phyloP scores from a whole-genome alignment of 352 stramenopile species.

The Nothophytophthora sp. region DNA sequence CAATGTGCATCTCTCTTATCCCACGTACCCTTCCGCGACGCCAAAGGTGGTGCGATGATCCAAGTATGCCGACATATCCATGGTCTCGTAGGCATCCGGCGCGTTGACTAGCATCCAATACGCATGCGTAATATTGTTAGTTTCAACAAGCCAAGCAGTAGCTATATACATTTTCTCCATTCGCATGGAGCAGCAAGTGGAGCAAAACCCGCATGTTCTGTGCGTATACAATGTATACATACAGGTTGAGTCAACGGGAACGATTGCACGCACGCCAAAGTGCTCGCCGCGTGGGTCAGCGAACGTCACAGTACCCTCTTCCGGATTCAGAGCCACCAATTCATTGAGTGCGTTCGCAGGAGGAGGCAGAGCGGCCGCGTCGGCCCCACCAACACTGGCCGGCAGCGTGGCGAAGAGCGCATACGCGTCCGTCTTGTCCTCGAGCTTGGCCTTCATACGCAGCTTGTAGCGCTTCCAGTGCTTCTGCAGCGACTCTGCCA shows the following conservation, averaged over 20 bases:
- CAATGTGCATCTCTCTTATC: not conserved
- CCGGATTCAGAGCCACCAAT: slow-evolving; percentile 38
- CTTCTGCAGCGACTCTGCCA: slow-evolving; percentile 65
- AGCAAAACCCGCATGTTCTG: too few relatives aligned
- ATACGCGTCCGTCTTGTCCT: slow-evolving; percentile 64
- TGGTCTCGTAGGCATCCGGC: slow-evolving; percentile 40
- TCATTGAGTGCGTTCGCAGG: slow-evolving; percentile 14
- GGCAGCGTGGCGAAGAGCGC: slow-evolving; percentile 54
- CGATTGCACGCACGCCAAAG: slow-evolving; percentile 69
- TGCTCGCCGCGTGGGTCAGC: slow-evolving; percentile 58
- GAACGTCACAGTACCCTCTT: slow-evolving; percentile 43
- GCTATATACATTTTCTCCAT: too few relatives aligned
- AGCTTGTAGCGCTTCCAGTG: slow-evolving; percentile 91
- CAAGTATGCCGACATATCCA: slow-evolving; percentile 48
- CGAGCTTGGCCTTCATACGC: slow-evolving; percentile 79
- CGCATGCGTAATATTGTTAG: too few relatives aligned
- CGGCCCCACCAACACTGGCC: slow-evolving; percentile 30
- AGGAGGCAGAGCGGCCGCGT: slow-evolving; percentile 26
- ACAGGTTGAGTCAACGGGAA: slow-evolving; percentile 37
- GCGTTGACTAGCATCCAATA: slow-evolving; percentile 62
- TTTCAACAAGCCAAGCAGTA: slow-evolving; percentile 1
- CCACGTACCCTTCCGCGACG: slow-evolving; percentile 67
- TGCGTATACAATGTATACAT: too few relatives aligned
- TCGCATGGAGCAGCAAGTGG: too few relatives aligned
- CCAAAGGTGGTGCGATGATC: slow-evolving; percentile 73